Base-by-base conservation (phyloP, 495 filamentous ascomycete genomes). In the Clohesyomyces aquaticus region DNA sequence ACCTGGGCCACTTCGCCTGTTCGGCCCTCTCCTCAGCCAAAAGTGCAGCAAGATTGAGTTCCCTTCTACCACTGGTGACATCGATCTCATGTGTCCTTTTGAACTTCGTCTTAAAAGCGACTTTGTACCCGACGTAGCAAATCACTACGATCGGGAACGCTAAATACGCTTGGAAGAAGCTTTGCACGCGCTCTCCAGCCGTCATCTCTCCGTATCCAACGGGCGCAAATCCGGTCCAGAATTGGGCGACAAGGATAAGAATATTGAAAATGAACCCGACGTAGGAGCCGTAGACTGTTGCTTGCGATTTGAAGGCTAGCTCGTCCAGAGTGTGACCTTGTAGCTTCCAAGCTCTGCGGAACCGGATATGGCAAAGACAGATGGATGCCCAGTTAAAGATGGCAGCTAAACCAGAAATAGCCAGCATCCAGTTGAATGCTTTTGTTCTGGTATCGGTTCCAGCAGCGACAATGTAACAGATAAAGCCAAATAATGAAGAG, bases 301-400 rank as follows among this genome's bases (percentile, higher is more conserved):
- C 83, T 66, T 95, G 92, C 0, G 90, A 90, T n/a, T 72, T 78
- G 81, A 92, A 98, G 0, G 91, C 85, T 12, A 98, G 76, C 59
- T 96, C 90, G 42, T 88, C 77, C 12, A 93, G 75, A 4, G 74
- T 79, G 73, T 90, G 87, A 51, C 89, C 89, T 57, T 91, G 85
- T 1, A 80, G 51, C 21, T 77, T 78, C 91, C 90, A 96, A 3
- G 85, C 92, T 0, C 75, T 73, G 23, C 93, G 91, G 83, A 98
- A 98, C 27, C 93, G 91, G 76, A 98, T 95, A 74, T 98, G 93
- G 1, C 84, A 82, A 0, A 94, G 77, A 70, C 91, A 96, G 74
- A 97, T 91, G 38, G 88, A 92, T 50, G 88, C 87, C 93, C 93
- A 97, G 46, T 92, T 97, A 78, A 98, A 91, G 77, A 97, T 89